Percentiles rank a stretch among this genome's conserved stretches.
These are phyloP conservation scores for Knoxia roxburghii DNA, from an alignment of 257 asterid genomes.

Conservation along the genomic window DNA sequence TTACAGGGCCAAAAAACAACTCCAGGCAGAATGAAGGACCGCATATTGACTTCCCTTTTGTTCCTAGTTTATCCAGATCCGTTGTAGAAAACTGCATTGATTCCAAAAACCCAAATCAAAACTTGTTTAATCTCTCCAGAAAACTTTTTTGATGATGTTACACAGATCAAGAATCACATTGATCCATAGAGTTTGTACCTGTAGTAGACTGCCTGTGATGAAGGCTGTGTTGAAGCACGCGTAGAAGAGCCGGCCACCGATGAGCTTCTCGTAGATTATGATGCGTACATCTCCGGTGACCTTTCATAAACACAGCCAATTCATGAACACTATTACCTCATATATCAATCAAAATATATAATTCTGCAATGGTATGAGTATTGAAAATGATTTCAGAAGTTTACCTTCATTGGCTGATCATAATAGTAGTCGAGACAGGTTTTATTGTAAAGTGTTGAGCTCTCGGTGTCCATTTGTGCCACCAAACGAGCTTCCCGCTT, in stretches of 20 bases:
- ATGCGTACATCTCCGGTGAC: slow-evolving; percentile 62
- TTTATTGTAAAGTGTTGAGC: slow-evolving; percentile 56
- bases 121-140: too few species aligned
- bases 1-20: slow-evolving; percentile 63
- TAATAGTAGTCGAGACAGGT: slow-evolving; percentile 58
- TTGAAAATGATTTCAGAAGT: too few species aligned
- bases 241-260: slow-evolving; percentile 73
- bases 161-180: too few species aligned
- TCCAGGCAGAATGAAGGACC: slow-evolving; percentile 76
- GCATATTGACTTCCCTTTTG: slow-evolving; percentile 50
- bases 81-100: slow-evolving; percentile 38
- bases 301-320: slow-evolving; percentile 26
- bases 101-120: neutral
- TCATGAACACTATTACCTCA: neutral
- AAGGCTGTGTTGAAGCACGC: slow-evolving; percentile 78
- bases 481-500: slow-evolving; percentile 51
- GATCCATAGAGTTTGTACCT: too few species aligned
- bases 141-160: too few species aligned
- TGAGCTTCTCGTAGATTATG: slow-evolving; percentile 60
- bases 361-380: too few species aligned
- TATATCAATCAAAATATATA: too few species aligned
- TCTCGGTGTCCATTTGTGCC: slow-evolving; percentile 82
- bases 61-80: slow-evolving; percentile 74
- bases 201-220: slow-evolving; percentile 57
- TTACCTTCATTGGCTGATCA: slow-evolving; percentile 61